Conservation (phyloP, 2,329 filamentous ascomycete genomes). For the Aspergillus sp. region DNA sequence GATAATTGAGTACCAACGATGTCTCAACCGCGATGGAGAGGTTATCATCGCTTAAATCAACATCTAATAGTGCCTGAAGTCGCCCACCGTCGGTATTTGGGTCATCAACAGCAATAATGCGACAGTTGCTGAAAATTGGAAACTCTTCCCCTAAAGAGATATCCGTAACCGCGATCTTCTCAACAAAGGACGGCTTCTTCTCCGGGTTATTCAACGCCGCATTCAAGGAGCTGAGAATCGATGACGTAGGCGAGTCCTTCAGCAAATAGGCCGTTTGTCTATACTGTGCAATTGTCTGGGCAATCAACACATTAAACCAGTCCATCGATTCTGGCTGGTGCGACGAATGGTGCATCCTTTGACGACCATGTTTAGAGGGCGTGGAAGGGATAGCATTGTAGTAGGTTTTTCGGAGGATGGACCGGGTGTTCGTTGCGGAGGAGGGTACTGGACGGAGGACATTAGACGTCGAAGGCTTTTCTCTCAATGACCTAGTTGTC, state of each 20-base stretch:
- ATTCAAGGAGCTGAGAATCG: slow-evolving; percentile 74
- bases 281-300: slow-evolving; percentile 93
- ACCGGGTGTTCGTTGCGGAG: slow-evolving; percentile 73
- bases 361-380: slow-evolving; percentile 36
- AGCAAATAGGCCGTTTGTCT: slow-evolving; percentile 86
- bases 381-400: slow-evolving; percentile 60
- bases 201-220: slow-evolving; percentile 79
- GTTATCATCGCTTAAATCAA: slow-evolving; percentile 84
- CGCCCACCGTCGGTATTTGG: slow-evolving; percentile 59
- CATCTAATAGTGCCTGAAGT: slow-evolving; percentile 91
- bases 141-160: slow-evolving; percentile 94
- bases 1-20: slow-evolving; percentile 88
- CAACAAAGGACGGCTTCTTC: slow-evolving; percentile 84
- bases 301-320: slow-evolving; percentile 97
- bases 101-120: slow-evolving; percentile 73
- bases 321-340: slow-evolving; percentile 95
- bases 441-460: slow-evolving; percentile 66
- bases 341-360: slow-evolving; percentile 51
- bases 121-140: slow-evolving; percentile 96
- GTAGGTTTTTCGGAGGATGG: slow-evolving; percentile 89
- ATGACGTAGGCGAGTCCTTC: slow-evolving; percentile 50
- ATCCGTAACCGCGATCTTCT: slow-evolving; percentile 89
- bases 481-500: slow-evolving; percentile 39
- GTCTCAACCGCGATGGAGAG: slow-evolving; percentile 93
- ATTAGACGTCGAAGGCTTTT: slow-evolving; percentile 53